Evolutionary conservation across 2,329 filamentous ascomycete species (phyloP).

Genomic region (Ophiocordyceps camponoti-saundersi): DNA sequence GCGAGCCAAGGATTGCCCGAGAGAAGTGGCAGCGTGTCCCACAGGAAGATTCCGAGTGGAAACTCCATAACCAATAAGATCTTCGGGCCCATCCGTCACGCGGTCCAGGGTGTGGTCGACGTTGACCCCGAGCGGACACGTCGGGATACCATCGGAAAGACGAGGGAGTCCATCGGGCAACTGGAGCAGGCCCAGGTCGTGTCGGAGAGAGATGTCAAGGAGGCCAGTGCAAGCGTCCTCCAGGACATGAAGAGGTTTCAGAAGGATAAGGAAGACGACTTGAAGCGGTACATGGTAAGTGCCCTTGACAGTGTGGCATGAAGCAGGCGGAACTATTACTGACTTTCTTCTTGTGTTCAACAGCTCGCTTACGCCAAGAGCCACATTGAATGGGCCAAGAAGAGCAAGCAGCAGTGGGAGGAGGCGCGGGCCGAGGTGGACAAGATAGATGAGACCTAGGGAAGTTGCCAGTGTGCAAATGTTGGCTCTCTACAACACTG

Average conservation of each 20-base stretch:
- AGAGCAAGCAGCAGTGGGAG: conserved; percentile 80
- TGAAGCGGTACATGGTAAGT: conserved; percentile 88
- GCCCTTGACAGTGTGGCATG: neutral
- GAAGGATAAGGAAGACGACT: conserved; percentile 83
- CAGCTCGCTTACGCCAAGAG: conserved; percentile 84
- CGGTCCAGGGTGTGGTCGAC: conserved; percentile 89
- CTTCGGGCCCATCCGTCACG: conserved; percentile 88
- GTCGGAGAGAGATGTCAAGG: conserved; percentile 80
- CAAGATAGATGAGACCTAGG: conserved; percentile 56
- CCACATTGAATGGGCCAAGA: conserved; percentile 87
- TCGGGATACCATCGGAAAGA: conserved; percentile 90
- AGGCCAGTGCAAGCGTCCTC: conserved; percentile 76
- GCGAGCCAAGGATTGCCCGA: conserved; percentile 55
- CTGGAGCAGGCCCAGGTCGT: conserved; percentile 83
- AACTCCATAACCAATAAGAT: conserved; percentile 87
- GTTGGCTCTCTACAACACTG: neutral
- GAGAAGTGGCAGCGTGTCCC: conserved; percentile 28
- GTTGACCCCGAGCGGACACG: conserved; percentile 87
- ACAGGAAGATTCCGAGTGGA: conserved; percentile 71
- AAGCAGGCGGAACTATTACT: conserved; percentile 4
- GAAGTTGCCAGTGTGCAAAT: neutral
- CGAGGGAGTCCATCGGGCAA: conserved; percentile 68
- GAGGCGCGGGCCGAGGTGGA: conserved; percentile 75
- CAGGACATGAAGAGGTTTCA: conserved; percentile 89
- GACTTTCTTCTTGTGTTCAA: conserved; percentile 3